Conservation (phyloP, 2,329 filamentous ascomycete genomes). For the Ascochyta rabiei region DNA sequence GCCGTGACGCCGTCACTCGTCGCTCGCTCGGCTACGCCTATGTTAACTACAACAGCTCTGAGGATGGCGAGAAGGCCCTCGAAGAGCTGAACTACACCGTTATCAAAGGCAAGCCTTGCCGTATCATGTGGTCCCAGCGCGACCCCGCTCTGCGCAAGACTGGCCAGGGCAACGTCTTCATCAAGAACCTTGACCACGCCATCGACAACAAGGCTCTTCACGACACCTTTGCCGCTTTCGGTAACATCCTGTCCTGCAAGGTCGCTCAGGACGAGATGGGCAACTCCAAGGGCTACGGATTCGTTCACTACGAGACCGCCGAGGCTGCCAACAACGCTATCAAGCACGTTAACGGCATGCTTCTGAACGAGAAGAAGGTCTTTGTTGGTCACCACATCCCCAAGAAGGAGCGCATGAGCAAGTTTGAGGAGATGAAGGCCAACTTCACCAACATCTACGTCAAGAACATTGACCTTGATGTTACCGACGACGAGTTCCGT, state of each 20-base stretch:
- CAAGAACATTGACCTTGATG: conserved; percentile 91
- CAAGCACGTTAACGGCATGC: conserved; percentile 99
- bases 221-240: conserved; percentile 97
- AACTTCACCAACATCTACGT: conserved; percentile 99
- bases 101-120: conserved; percentile 98
- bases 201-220: conserved; percentile 99
- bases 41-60: conserved; percentile 99
- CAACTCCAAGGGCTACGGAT: conserved; percentile 98
- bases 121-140: conserved; percentile 99
- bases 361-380: conserved; percentile 99
- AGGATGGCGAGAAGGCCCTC: conserved; percentile 95
- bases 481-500: conserved; percentile 92
- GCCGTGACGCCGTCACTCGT: conserved; percentile 97
- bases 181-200: conserved; percentile 98
- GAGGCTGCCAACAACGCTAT: conserved; percentile 96
- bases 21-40: conserved; percentile 99
- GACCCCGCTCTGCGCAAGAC: conserved; percentile 99
- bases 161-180: conserved; percentile 99
- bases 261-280: conserved; percentile 96
- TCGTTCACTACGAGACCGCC: conserved; percentile 99
- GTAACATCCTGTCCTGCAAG: conserved; percentile 99
- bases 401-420: conserved; percentile 99
- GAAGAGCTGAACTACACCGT: conserved; percentile 99
- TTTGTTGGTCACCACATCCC: conserved; percentile 99
- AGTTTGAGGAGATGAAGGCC: conserved; percentile 99